These are phyloP conservation scores for Datisca glomerata DNA, from an alignment of 306 rosid genomes.

Conservation along the genomic window DNA sequence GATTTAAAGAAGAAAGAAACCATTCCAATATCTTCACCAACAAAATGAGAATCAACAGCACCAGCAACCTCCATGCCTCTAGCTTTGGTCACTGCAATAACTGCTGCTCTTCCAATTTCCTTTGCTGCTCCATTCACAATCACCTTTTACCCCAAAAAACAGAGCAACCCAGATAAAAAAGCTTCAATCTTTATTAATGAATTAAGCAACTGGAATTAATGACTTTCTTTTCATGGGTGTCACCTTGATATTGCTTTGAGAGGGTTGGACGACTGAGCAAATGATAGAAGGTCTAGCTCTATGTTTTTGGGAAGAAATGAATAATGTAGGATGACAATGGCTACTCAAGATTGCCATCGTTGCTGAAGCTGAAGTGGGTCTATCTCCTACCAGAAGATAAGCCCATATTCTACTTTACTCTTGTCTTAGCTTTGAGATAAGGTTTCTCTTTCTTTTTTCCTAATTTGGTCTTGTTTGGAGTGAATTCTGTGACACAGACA, in stretches of 20 bases:
- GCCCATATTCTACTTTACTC: constrained; percentile 14
- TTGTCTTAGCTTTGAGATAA: constrained; percentile 24
- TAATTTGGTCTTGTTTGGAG: too few relatives aligned
- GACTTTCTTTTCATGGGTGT: constrained; percentile 5
- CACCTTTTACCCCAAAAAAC: constrained; percentile 20
- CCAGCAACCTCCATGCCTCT: constrained; percentile 58
- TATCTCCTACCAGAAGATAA: constrained; percentile 29
- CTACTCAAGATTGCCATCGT: constrained; percentile 60
- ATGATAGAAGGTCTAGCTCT: constrained; percentile 26
- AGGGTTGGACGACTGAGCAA: constrained; percentile 52
- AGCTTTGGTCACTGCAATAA: constrained; percentile 66
- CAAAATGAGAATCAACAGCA: constrained; percentile 34
- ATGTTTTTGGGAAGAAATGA: constrained; percentile 14
- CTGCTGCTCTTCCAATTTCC: constrained; percentile 91
- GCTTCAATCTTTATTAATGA: not conserved
- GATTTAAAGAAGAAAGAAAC: constrained; percentile 4
- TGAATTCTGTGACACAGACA: too few relatives aligned
- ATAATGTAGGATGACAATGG: constrained; percentile 29
- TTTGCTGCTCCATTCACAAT: constrained; percentile 89
- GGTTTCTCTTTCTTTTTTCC: too few relatives aligned
- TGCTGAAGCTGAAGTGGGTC: constrained; percentile 20
- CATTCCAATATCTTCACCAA: constrained; percentile 51
- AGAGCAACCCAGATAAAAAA: constrained; percentile 40
- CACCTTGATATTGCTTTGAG: constrained; percentile 67
- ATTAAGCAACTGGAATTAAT: too few relatives aligned